Evolutionary conservation across 2,329 filamentous ascomycete genomes (phyloP).

Genomic region (Colletotrichum sp.): DNA sequence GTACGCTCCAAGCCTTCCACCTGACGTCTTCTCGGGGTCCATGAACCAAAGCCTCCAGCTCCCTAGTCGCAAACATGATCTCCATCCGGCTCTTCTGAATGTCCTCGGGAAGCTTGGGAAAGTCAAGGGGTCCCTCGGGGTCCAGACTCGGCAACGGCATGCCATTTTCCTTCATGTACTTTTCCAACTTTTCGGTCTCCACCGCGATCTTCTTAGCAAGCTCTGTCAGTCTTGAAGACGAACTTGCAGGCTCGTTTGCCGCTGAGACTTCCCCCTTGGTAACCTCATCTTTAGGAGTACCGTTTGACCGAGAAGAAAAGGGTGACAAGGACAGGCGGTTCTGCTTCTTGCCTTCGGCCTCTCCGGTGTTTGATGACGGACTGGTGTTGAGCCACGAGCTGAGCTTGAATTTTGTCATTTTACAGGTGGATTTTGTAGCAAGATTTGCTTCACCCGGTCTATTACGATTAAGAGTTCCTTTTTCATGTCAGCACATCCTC

Average conservation of each 20-base stretch:
- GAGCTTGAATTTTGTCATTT: conserved; percentile 37
- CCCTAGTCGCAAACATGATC: conserved; percentile 52
- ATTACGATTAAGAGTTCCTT: neutral
- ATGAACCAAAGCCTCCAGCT: conserved; percentile 51
- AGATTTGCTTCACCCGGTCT: neutral
- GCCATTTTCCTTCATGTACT: conserved; percentile 47
- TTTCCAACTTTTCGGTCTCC: conserved; percentile 55
- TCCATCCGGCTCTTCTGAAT: conserved; percentile 50
- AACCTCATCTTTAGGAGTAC: neutral
- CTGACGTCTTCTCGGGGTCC: conserved; percentile 56
- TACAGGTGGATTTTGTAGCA: neutral
- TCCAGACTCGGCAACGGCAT: conserved; percentile 50
- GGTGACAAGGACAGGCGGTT: conserved; percentile 36
- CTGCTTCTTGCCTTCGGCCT: conserved; percentile 35
- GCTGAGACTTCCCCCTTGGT: neutral
- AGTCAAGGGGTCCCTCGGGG: conserved; percentile 46
- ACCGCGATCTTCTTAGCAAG: conserved; percentile 52
- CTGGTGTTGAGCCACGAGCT: conserved; percentile 38
- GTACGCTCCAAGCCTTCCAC: conserved; percentile 58
- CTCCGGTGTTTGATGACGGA: conserved; percentile 21
- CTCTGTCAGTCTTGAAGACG: conserved; percentile 41
- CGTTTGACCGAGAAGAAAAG: conserved; percentile 21
- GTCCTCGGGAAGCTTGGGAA: conserved; percentile 51
- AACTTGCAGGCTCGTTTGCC: neutral
- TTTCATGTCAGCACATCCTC: neutral